A percentile compares a stretch with the other conserved stretches of the same genome.
These are phyloP conservation scores for Solanum sitiens DNA, from an alignment of 257 asterid species.

Conservation along the genomic window DNA sequence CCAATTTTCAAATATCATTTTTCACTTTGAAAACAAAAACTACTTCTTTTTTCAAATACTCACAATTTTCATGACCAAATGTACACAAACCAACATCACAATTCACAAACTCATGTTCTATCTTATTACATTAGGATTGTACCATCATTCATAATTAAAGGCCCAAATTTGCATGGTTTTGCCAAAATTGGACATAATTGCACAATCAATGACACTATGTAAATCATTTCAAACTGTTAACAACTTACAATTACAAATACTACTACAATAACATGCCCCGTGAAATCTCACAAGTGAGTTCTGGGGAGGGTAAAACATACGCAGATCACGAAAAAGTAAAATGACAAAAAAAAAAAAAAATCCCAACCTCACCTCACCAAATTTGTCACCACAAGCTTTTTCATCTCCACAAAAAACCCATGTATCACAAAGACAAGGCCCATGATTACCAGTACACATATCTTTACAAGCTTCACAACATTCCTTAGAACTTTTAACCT, in stretches of 20 bases:
- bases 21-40: neutral
- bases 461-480: constrained; percentile 74
- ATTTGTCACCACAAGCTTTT: constrained; percentile 63
- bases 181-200: neutral
- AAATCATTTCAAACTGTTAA: neutral
- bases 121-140: neutral
- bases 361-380: constrained; percentile 63
- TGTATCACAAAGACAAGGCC: constrained; percentile 89
- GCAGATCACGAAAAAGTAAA: neutral
- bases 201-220: neutral
- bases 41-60: neutral
- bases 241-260: neutral
- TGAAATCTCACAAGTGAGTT: neutral
- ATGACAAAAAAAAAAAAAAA: neutral
- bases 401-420: constrained; percentile 91
- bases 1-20: neutral
- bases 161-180: neutral
- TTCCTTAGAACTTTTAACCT: constrained; percentile 56
- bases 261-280: neutral
- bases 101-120: neutral
- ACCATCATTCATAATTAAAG: neutral
- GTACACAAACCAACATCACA: neutral
- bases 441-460: constrained; percentile 72
- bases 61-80: neutral
- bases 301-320: neutral